Conservation (phyloP, 2,329 filamentous ascomycete species). For the Pseudogymnoascus sp. region DNA sequence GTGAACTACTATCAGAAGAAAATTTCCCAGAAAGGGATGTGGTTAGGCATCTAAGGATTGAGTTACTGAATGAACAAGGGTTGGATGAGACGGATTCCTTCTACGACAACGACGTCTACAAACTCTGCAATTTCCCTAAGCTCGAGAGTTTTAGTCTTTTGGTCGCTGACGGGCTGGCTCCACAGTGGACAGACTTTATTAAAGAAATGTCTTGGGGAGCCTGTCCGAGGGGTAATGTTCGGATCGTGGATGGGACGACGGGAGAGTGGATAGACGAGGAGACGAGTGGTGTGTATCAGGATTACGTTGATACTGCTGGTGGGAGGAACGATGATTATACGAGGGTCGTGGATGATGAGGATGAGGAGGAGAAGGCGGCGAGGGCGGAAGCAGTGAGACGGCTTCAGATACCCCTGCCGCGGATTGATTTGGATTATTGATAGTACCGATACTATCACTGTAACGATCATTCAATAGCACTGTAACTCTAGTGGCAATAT, state of each 20-base stretch:
- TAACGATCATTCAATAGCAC: neutral
- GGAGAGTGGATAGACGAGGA: neutral
- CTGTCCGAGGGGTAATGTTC: neutral
- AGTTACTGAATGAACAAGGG: neutral
- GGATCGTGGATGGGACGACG: neutral
- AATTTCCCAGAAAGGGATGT: too few relatives aligned
- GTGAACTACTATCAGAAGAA: too few relatives aligned
- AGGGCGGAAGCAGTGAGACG: neutral
- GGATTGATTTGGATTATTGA: neutral
- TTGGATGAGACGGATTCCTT: neutral
- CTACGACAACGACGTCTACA: neutral
- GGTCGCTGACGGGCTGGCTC: neutral
- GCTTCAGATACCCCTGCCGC: neutral
- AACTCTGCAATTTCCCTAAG: neutral
- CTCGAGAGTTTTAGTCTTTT: neutral
- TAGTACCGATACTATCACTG: neutral
- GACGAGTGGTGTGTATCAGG: neutral
- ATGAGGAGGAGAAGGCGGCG: neutral
- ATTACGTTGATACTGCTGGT: neutral
- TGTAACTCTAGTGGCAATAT: neutral
- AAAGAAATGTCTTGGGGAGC: neutral
- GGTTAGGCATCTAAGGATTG: neutral
- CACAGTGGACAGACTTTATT: neutral
- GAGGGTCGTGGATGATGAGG: neutral
- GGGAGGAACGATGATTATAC: neutral